Conservation (phyloP, 352 stramenopile genomes). For the Globisporangium viniferum region DNA sequence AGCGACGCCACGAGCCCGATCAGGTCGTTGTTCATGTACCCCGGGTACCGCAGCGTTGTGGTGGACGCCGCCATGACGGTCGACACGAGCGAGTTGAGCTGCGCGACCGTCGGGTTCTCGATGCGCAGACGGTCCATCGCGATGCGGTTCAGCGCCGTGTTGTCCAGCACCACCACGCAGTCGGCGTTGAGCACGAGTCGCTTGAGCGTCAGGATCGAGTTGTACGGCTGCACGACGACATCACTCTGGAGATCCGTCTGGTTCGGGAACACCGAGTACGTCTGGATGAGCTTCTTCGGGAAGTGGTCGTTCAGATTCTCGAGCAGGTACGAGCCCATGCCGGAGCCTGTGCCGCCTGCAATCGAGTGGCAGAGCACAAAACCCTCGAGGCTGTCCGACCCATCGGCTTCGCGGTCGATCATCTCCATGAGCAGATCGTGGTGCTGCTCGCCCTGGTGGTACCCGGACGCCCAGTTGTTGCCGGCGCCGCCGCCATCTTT, state of each 20-base stretch:
- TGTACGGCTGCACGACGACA: conserved; percentile 99
- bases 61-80: conserved; percentile 99
- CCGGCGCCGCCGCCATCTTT: conserved; percentile 90
- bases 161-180: conserved; percentile 99
- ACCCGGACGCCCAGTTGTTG: conserved; percentile 93
- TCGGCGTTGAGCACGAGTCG: conserved; percentile 98
- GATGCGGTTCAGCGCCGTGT: conserved; percentile 98
- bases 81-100: conserved; percentile 97
- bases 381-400: conserved; percentile 93
- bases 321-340: conserved; percentile 99
- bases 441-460: conserved; percentile 91
- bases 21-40: conserved; percentile 99
- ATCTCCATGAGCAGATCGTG: conserved; percentile 99
- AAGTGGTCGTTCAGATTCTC: conserved; percentile 99
- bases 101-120: conserved; percentile 95
- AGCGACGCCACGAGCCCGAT: conserved; percentile 97
- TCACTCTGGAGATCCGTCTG: conserved; percentile 92
- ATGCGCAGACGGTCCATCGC: conserved; percentile 94
- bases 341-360: conserved; percentile 97
- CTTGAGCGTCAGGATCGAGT: conserved; percentile 99
- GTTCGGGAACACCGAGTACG: conserved; percentile 99
- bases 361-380: conserved; percentile 99
- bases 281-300: conserved; percentile 99
- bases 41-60: conserved; percentile 95
- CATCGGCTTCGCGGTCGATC: conserved; percentile 98